Evolutionary conservation across 1,139 yeast genomes (phyloP), one percentile per base, ranked within the genome.

Genomic region (Pichia inconspicua): DNA sequence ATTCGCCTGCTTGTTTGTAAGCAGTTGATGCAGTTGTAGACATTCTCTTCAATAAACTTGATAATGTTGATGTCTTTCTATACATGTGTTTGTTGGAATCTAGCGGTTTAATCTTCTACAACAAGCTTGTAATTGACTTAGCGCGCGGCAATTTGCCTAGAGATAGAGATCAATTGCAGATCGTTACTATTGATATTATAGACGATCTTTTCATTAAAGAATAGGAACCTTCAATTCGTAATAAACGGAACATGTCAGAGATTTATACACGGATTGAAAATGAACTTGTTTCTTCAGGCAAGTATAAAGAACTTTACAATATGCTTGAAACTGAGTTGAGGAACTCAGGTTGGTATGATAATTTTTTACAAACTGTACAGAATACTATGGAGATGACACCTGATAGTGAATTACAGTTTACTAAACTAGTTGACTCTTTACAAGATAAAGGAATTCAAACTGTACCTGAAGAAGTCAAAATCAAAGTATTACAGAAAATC

Each of bases 261-360:
- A 71, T 84, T 40, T 80, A 78, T 61, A 70, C 80, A 9, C 78
- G 80, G 60, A 82, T 85, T 44, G 88, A 84, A 59, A 78, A 79
- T 51, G 82, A 81, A 58, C 73, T 88, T 42, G 79, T 87, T 5
- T 75, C 83, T 40, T 77, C 89, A 28, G 96, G 96, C 0, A 85
- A 84, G 66, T 88, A 87, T 65, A 92, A 85, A 54, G 62, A 71
- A 55, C 80, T 84, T 51, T 80, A 81, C 49, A 75, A 76, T 49
- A 72, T 73, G 47, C 68, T 89, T 50, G 80, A 81, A 57, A 73
- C 82, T 48, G 78, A 78, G 59, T 73, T 90, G 28, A 74, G 79
- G 50, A 85, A 85, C 60, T 74, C 82, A 2, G 97, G 97, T 8
- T 90, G 97, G 97, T 80, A 79, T 56, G 95, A 87, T 57, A 76